These are phyloP conservation scores for Umbilicaria muhlenbergii DNA, from an alignment of 495 filamentous ascomycete species.

Conservation along the genomic window DNA sequence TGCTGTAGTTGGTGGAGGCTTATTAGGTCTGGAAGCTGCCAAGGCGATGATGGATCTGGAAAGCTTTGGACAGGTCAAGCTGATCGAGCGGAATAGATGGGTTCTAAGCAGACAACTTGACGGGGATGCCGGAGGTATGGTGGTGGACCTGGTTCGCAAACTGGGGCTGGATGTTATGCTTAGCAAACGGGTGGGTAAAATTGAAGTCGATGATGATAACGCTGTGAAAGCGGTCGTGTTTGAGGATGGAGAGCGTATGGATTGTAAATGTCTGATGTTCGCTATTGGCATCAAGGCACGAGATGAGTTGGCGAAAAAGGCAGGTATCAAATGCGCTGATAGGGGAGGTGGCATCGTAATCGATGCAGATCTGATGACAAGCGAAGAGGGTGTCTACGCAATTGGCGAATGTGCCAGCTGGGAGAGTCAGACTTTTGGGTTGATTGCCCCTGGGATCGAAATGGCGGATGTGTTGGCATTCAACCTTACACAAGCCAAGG, in stretches of 20 bases:
- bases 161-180: slow-evolving; percentile 77
- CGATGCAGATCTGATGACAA: slow-evolving; percentile 52
- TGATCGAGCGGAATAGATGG: slow-evolving; percentile 86
- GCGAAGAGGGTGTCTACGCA: slow-evolving; percentile 61
- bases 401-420: slow-evolving; percentile 93
- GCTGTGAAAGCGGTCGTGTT: slow-evolving; percentile 63
- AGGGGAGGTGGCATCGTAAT: slow-evolving; percentile 70
- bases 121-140: slow-evolving; percentile 66
- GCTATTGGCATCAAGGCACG: slow-evolving; percentile 79
- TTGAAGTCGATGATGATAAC: slow-evolving; percentile 51
- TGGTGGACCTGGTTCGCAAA: slow-evolving; percentile 65
- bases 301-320: slow-evolving; percentile 59
- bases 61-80: slow-evolving; percentile 58
- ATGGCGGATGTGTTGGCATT: slow-evolving; percentile 96
- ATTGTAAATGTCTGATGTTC: slow-evolving; percentile 79
- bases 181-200: slow-evolving; percentile 58
- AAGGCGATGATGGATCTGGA: slow-evolving; percentile 89
- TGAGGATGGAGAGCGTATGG: slow-evolving; percentile 70
- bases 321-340: slow-evolving; percentile 60
- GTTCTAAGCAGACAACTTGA: slow-evolving; percentile 80
- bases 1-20: slow-evolving; percentile 76
- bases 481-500: slow-evolving; percentile 75
- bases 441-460: slow-evolving; percentile 88
- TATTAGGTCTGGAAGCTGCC: slow-evolving; percentile 84
- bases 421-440: slow-evolving; percentile 83